phyloP scores from a whole-genome alignment of 2,329 filamentous ascomycete species.

The Venturiaceae sp. region DNA sequence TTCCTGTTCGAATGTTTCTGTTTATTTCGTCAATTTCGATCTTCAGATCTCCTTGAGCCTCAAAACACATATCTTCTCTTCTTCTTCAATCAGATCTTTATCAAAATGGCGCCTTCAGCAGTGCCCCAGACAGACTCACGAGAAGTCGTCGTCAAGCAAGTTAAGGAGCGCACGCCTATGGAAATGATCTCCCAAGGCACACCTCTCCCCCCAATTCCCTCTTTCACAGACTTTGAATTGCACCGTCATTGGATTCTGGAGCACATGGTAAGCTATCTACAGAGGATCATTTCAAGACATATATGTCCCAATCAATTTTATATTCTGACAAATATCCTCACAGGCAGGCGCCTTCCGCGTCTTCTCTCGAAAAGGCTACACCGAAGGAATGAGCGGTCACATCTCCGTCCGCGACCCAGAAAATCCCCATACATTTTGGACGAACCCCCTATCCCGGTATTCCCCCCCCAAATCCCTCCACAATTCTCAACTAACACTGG shows the following conservation, averaged over 20 bases:
- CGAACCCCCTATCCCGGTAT: constrained; percentile 52
- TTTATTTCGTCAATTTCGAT: background rate
- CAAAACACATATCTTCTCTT: background rate
- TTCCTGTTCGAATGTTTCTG: background rate
- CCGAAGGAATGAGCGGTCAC: constrained; percentile 60
- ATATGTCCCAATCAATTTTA: too few species aligned
- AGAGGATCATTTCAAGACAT: too few species aligned
- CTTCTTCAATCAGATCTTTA: background rate
- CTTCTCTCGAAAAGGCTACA: constrained; percentile 55
- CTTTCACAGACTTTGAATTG: constrained; percentile 41
- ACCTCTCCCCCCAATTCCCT: constrained; percentile 44
- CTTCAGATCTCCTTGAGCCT: background rate
- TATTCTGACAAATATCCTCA: background rate
- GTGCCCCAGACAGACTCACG: background rate
- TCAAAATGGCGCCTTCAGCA: constrained; percentile 1
- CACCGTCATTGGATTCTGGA: constrained; percentile 55
- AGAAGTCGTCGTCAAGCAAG: background rate
- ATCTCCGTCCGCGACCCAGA: constrained; percentile 60
- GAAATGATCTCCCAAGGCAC: constrained; percentile 37
- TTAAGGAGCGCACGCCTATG: constrained; percentile 19
- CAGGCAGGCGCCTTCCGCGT: constrained; percentile 53
- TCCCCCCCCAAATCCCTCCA: too few species aligned
- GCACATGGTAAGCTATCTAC: constrained; percentile 49
- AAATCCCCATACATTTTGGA: constrained; percentile 54
- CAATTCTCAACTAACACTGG: too few species aligned